Evolutionary conservation across 2,329 filamentous ascomycete species (phyloP).

Genomic region (Westerdykella aurantiaca): DNA sequence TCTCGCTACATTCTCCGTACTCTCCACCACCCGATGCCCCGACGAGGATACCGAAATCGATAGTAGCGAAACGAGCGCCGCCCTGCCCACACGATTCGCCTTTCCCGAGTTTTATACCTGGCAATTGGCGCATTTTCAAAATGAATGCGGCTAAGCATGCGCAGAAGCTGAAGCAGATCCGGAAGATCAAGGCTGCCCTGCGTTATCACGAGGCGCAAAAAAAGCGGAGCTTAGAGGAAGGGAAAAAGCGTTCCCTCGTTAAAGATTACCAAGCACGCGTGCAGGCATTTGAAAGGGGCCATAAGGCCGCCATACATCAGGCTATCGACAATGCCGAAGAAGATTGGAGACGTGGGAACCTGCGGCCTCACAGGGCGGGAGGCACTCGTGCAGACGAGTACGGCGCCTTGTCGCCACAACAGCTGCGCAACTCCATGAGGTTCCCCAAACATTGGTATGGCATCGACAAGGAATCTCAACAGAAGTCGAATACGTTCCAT

Average conservation of each 20-base stretch:
- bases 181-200: constrained; percentile 39
- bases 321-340: constrained; percentile 59
- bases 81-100: too few species aligned
- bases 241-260: constrained; percentile 1
- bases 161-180: constrained; percentile 33
- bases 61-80: too few species aligned
- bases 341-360: constrained; percentile 70
- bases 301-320: constrained; percentile 32
- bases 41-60: too few species aligned
- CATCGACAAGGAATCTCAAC: constrained; percentile 5
- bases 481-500: too few species aligned
- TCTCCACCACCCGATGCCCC: too few species aligned
- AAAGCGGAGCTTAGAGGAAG: constrained; percentile 4
- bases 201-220: constrained; percentile 24
- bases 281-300: constrained; percentile 11
- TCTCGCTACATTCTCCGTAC: too few species aligned
- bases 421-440: constrained; percentile 20
- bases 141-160: constrained; percentile 23
- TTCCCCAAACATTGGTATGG: constrained; percentile 2
- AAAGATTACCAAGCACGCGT: constrained; percentile 35
- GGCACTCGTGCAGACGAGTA: constrained; percentile 54
- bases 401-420: constrained; percentile 47
- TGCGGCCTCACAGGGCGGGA: constrained; percentile 71
- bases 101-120: too few species aligned
- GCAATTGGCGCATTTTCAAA: background rate